Evolutionary conservation across 31 red algal genomes (phyloP), one percentile per base, ranked within the genome.

Genomic region (Odonthalia washingtoniensis): DNA sequence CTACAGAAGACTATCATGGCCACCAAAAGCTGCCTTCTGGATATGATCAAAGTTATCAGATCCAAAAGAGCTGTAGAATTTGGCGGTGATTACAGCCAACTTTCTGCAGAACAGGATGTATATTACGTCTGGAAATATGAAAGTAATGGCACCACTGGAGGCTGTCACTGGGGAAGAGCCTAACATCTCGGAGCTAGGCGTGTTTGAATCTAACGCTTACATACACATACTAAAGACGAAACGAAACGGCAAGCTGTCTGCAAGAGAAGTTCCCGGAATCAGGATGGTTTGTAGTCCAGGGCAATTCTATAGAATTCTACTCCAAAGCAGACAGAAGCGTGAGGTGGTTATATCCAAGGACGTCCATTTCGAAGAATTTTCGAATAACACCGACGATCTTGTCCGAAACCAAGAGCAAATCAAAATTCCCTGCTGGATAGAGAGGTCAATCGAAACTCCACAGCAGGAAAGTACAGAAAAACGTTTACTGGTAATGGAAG

Each of bases 141-240:
- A 70, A 74, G 73, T 9, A 21, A 88, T 33, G 85, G 80, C 85
- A 12, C 85, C 75, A 21, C 70, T 44, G 17, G 74, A 80, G 75
- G 75, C 70, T 16, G 66, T 88, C 74, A 68, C 74, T 3, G 85
- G 74, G 24, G 5, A 0, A n/a, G 46, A 75, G 0, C 82, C 68
- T 34, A 68, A 85, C 33, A 1, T 72, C 28, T 85, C 82, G 0
- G 37, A 33, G 26, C 66, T 85, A 17, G 17, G 69, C 24, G 61
- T 75, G 36, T 85, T 74, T 49, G 68, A 68, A 24, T 46, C 36
- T 39, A 1, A 46, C 21, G 82, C 69, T 0, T 66, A 74, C 28
- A 38, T 85, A 27, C 46, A 85, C 30, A 61, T 66, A 5, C 82
- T 68, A 53, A 64, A 85, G 33, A 24, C 21, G 26, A 66, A 85